Evolutionary conservation across 352 stramenopile genomes (phyloP).

Genomic region (Pythium volutum): DNA sequence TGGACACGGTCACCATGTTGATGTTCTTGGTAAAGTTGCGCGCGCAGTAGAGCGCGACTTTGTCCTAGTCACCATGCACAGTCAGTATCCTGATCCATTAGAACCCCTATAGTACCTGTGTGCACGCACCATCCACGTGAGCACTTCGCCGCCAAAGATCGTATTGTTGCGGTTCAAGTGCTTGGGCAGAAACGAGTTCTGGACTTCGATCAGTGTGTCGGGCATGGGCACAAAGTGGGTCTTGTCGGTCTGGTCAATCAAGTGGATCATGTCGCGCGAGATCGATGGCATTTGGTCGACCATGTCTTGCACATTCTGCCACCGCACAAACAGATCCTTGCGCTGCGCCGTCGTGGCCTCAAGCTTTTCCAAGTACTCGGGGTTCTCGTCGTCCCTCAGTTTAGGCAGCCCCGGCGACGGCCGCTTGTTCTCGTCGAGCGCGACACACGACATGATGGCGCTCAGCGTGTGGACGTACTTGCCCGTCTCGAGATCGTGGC

Average conservation of each 20-base stretch:
- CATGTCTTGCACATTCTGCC: constrained; percentile 61
- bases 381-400: constrained; percentile 36
- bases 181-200: constrained; percentile 72
- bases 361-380: constrained; percentile 46
- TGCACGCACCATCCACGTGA: constrained; percentile 56
- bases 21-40: constrained; percentile 69
- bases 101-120: too few relatives aligned
- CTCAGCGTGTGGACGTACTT: constrained; percentile 66
- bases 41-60: constrained; percentile 58
- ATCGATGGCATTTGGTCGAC: constrained; percentile 60
- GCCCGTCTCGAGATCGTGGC: constrained; percentile 61
- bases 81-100: too few relatives aligned
- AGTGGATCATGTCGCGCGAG: constrained; percentile 56
- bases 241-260: constrained; percentile 39
- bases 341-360: constrained; percentile 56
- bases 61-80: constrained; percentile 30
- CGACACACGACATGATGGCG: constrained; percentile 71
- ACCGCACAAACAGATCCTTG: constrained; percentile 56
- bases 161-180: constrained; percentile 76
- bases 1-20: constrained; percentile 62
- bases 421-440: constrained; percentile 61
- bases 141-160: constrained; percentile 68
- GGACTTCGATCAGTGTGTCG: constrained; percentile 68
- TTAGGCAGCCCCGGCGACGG: constrained; percentile 49
- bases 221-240: constrained; percentile 49